Evolutionary conservation across 2,329 filamentous ascomycete species (phyloP).

Genomic region (Colletotrichum musicola): DNA sequence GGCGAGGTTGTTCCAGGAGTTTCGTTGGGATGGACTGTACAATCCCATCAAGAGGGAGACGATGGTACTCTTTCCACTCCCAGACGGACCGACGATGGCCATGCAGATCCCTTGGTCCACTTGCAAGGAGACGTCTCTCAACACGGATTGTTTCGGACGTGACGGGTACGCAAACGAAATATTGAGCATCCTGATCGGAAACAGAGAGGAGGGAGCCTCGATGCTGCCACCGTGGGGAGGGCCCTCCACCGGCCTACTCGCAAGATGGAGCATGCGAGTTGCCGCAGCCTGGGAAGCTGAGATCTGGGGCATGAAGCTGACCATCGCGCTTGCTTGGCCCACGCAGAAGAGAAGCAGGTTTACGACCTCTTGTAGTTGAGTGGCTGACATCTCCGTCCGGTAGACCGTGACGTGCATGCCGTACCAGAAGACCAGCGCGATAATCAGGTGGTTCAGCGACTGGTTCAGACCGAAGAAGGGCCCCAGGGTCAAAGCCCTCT

Average conservation of each 20-base stretch:
- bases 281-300: constrained; percentile 80
- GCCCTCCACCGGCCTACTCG: constrained; percentile 64
- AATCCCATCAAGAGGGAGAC: constrained; percentile 80
- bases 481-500: constrained; percentile 76
- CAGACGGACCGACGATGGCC: constrained; percentile 86
- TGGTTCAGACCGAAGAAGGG: constrained; percentile 84
- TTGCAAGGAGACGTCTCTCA: constrained; percentile 55
- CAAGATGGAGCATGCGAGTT: constrained; percentile 77
- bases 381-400: constrained; percentile 61
- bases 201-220: constrained; percentile 46
- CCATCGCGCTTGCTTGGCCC: constrained; percentile 76
- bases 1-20: constrained; percentile 31
- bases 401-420: constrained; percentile 73
- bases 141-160: constrained; percentile 54
- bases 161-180: constrained; percentile 81
- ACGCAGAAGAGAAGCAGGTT: constrained; percentile 88
- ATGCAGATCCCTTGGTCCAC: constrained; percentile 75
- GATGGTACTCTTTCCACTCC: constrained; percentile 92
- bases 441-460: constrained; percentile 77
- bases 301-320: constrained; percentile 85
- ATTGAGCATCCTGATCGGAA: constrained; percentile 65
- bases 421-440: constrained; percentile 87
- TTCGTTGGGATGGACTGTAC: constrained; percentile 60
- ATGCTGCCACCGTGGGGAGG: neutral
- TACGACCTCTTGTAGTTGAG: constrained; percentile 78